phyloP scores from a whole-genome alignment of 2,329 filamentous ascomycete genomes.

The Rhynchosporium agropyri region DNA sequence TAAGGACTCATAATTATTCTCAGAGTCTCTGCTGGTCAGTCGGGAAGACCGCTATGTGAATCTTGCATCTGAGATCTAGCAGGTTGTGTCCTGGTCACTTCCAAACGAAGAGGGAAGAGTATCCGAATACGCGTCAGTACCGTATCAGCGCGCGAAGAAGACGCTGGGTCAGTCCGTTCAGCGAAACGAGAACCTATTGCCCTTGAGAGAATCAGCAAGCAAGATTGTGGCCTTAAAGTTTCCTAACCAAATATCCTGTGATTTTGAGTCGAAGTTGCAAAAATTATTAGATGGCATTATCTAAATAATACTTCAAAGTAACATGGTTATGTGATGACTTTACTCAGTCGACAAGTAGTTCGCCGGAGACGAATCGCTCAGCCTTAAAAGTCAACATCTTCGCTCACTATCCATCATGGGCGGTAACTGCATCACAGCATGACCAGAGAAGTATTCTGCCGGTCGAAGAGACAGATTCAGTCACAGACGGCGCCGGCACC shows the following conservation, averaged over 20 bases:
- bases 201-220: too few relatives aligned
- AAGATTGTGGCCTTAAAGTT: too few relatives aligned
- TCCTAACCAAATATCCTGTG: too few relatives aligned
- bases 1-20: slow-evolving; percentile 29
- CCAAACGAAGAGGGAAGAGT: slow-evolving; percentile 45
- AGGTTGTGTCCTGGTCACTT: slow-evolving; percentile 48
- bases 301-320: too few relatives aligned
- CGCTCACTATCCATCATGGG: not conserved
- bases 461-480: slow-evolving; percentile 7
- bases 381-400: too few relatives aligned
- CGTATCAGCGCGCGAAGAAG: slow-evolving; percentile 10
- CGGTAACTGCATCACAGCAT: not conserved
- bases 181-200: too few relatives aligned
- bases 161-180: too few relatives aligned
- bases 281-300: too few relatives aligned
- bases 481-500: slow-evolving; percentile 28
- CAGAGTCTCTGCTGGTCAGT: slow-evolving; percentile 37
- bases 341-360: too few relatives aligned
- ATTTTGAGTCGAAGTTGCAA: too few relatives aligned
- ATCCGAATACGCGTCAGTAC: slow-evolving; percentile 33
- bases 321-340: too few relatives aligned
- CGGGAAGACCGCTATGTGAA: slow-evolving; percentile 44
- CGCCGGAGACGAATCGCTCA: too few relatives aligned
- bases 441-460: not conserved
- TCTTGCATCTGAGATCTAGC: slow-evolving; percentile 45